phyloP scores from a whole-genome alignment of 805 yeast genomes.

The Allodekkera sacchari region DNA sequence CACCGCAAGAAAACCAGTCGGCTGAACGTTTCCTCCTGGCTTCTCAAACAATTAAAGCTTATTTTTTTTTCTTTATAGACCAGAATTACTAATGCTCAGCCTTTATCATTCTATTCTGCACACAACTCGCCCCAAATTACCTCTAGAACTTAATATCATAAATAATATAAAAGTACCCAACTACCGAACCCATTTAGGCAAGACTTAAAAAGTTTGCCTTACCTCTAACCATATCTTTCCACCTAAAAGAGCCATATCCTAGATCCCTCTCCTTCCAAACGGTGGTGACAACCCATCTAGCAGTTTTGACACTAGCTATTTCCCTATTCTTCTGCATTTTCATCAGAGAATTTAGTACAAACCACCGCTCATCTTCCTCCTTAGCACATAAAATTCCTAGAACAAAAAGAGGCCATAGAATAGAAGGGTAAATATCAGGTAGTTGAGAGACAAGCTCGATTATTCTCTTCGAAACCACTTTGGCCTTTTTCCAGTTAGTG shows the following conservation, averaged over 20 bases:
- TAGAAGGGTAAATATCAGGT: conserved; percentile 27
- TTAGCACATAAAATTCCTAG: conserved; percentile 27
- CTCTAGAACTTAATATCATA: conserved; percentile 3
- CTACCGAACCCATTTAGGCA: conserved; percentile 21
- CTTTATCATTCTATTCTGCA: too few species aligned
- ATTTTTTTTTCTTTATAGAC: conserved; percentile 1
- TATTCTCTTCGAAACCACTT: conserved; percentile 14
- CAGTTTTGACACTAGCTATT: conserved; percentile 30
- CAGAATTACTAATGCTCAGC: too few species aligned
- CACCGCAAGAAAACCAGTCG: too few species aligned
- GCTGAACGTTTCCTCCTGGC: too few species aligned
- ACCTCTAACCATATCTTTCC: conserved; percentile 31
- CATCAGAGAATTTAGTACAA: conserved; percentile 26
- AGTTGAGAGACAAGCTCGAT: conserved; percentile 16
- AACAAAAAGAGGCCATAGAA: conserved; percentile 34
- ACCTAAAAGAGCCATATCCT: conserved; percentile 18
- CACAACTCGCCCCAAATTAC: too few species aligned
- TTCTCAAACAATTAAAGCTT: too few species aligned
- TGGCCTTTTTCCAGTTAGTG: conserved; percentile 10
- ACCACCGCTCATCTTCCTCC: conserved; percentile 33
- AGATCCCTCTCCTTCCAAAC: conserved; percentile 36
- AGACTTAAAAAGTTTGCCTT: conserved; percentile 30
- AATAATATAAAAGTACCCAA: conserved; percentile 4
- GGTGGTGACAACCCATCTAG: conserved; percentile 25
- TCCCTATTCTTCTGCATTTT: conserved; percentile 30